Conservation (phyloP, 73 alveolate species). For the Diophrys sp. region DNA sequence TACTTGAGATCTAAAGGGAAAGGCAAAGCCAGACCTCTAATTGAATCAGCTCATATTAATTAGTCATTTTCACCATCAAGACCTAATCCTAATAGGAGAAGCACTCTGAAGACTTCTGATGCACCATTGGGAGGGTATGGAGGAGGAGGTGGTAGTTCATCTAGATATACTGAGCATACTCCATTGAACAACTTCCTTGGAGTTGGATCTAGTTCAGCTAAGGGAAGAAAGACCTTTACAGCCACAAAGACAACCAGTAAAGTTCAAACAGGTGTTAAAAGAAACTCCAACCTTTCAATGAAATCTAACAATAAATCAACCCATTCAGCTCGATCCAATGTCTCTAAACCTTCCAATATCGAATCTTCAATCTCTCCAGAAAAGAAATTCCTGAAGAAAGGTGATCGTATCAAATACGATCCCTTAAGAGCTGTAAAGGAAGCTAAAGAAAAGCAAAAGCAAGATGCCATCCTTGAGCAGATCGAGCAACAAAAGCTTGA, state of each 20-base stretch:
- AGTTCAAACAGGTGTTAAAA: neutral
- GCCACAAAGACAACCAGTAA: neutral
- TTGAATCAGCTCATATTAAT: neutral
- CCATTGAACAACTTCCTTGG: neutral
- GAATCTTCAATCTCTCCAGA: no score
- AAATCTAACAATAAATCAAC: neutral
- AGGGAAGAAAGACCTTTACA: neutral
- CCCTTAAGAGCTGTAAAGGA: constrained; percentile 34
- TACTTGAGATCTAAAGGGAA: neutral
- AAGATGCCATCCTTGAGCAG: neutral
- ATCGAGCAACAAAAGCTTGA: neutral
- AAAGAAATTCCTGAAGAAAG: constrained; percentile 15
- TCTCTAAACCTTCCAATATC: no score
- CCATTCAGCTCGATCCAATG: neutral
- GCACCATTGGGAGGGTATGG: no score
- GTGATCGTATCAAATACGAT: constrained; percentile 10
- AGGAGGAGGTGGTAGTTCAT: neutral
- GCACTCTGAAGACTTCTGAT: no score
- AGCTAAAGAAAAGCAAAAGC: constrained; percentile 19
- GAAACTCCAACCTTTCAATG: neutral
- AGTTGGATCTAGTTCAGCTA: neutral
- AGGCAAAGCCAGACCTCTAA: neutral
- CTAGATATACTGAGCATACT: neutral
- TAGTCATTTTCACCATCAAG: neutral
- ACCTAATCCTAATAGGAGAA: neutral